These are phyloP conservation scores for Sclerotinia sclerotiorum DNA, from an alignment of 2,329 filamentous ascomycete genomes.

Conservation along the genomic window DNA sequence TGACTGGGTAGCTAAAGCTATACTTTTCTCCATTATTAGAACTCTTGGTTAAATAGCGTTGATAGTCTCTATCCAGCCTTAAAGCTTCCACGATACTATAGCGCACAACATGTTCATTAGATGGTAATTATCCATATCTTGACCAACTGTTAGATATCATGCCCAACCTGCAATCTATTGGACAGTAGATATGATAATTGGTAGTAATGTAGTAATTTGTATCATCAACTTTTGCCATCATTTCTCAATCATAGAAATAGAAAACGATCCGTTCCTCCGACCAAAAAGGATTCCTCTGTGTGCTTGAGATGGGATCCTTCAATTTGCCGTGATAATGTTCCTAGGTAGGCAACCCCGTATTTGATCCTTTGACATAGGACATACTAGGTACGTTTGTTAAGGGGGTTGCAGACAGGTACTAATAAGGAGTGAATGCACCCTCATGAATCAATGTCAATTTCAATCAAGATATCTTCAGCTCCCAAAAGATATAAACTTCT, in stretches of 20 bases:
- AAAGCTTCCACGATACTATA: neutral
- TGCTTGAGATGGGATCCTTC: constrained; percentile 6
- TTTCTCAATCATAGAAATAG: neutral
- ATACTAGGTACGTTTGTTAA: too few species aligned
- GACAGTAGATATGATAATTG: neutral
- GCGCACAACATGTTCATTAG: neutral
- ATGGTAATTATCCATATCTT: neutral
- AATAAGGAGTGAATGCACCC: too few species aligned
- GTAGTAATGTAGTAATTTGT: neutral
- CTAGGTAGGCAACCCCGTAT: too few species aligned
- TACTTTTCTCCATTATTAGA: too few species aligned
- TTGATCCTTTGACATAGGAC: neutral
- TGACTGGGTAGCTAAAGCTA: too few species aligned
- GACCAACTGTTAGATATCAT: constrained; percentile 9
- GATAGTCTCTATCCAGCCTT: too few species aligned
- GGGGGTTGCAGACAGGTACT: neutral
- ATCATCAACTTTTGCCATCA: neutral
- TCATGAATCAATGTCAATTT: neutral
- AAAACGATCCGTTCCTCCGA: constrained; percentile 2
- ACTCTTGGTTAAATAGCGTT: too few species aligned
- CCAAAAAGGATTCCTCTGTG: neutral
- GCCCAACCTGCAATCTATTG: constrained; percentile 1
- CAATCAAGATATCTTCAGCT: neutral
- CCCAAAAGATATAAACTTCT: neutral
- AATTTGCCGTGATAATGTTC: neutral